Evolutionary conservation across 2,329 filamentous ascomycete genomes (phyloP), one percentile per base, ranked within the genome.

Genomic region (Penicillium sp.): DNA sequence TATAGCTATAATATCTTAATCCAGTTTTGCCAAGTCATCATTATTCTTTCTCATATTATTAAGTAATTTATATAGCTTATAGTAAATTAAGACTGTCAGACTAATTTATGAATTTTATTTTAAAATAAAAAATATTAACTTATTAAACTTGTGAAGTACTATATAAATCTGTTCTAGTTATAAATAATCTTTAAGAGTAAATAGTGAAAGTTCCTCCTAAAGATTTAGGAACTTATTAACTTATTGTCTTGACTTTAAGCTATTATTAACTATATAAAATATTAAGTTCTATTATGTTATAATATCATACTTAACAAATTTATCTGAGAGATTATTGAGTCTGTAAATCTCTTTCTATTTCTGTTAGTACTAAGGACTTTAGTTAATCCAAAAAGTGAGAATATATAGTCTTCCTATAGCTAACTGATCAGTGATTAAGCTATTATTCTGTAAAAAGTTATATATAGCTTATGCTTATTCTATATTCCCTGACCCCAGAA

Each of bases 271-370:
- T 21, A 48, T 48, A 11, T 8, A 8, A 39, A 21, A 39, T 18
- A 47, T 54, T 33, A 47, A 54, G 40, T 55, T 55, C 48, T 44
- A 52, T 29, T 45, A 31, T 31, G 48, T 52, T 11, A 31, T 33
- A 5, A 52, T 48, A 52, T 55, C 48, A 34, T 55, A 45, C 24
- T 40, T 39, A 28, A 55, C 46, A 10, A 52, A 52, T n/a, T 55
- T 55, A 26, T 49, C 28, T 11, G 36, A 18, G 16, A 48, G 26
- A n/a, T n/a, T n/a, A n/a, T n/a, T n/a, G n/a, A n/a, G n/a, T n/a
- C n/a, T n/a, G n/a, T n/a, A n/a, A 45, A 23, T 39, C n/a, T 48
- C 37, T 6, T 55, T 55, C 48, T 48, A 52, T 45, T 29, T 14
- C 28, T 55, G 48, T 44, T 44, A 19, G 21, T 48, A 48, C 26